Evolutionary conservation across 495 filamentous ascomycete species (phyloP).

Genomic region (Daldinia concentrica): DNA sequence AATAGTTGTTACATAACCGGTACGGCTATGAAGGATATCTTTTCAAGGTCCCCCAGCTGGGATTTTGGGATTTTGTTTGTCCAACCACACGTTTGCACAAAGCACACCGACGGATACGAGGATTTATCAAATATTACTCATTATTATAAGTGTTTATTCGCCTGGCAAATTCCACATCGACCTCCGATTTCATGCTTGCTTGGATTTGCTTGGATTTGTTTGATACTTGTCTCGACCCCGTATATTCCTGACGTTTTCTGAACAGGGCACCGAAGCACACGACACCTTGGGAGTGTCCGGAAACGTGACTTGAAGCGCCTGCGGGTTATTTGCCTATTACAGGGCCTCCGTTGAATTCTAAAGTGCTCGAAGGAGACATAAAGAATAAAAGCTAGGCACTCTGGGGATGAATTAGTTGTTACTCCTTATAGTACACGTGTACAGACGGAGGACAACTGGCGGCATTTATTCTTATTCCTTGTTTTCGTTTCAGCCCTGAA

Average conservation of each 20-base stretch:
- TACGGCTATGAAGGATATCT: constrained; percentile 14
- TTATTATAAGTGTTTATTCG: not conserved
- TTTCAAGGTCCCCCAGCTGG: constrained; percentile 19
- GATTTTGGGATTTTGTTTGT: constrained; percentile 20
- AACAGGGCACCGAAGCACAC: constrained; percentile 14
- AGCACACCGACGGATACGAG: constrained; percentile 30
- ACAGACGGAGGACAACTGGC: constrained; percentile 23
- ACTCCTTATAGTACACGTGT: constrained; percentile 34
- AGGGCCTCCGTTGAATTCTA: constrained; percentile 13
- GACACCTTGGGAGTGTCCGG: constrained; percentile 14
- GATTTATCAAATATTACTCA: not conserved
- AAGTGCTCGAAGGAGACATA: constrained; percentile 20
- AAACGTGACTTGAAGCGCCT: constrained; percentile 38
- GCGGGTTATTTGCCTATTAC: constrained; percentile 44
- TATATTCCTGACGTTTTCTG: constrained; percentile 5
- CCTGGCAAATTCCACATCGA: not conserved
- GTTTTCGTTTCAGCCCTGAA: constrained; percentile 37
- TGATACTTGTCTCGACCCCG: not conserved
- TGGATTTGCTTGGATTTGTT: not conserved
- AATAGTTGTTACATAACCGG: not conserved
- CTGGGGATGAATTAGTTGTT: constrained; percentile 14
- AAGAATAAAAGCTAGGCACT: constrained; percentile 23
- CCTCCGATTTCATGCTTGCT: not conserved
- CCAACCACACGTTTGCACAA: constrained; percentile 24
- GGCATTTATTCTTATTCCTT: constrained; percentile 18